Conservation (phyloP, 1,284 basidiomycete species). For the Cutaneotrichosporon sp. region DNA sequence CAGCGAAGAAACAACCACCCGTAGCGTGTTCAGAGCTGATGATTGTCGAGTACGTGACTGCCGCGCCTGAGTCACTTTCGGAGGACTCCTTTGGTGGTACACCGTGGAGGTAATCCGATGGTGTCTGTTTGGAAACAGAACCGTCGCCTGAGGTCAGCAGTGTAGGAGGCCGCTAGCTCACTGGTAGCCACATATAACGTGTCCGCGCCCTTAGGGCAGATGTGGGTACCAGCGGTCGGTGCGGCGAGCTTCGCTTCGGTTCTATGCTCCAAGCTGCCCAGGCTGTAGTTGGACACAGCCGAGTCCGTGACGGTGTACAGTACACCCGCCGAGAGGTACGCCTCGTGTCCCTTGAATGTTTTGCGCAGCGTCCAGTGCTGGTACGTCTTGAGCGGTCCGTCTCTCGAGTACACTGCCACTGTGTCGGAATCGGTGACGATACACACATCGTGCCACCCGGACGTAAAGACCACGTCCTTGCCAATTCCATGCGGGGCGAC, state of each 20-base stretch:
- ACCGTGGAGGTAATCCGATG: conserved; percentile 25
- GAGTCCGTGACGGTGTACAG: conserved; percentile 8
- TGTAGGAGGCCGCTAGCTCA: background rate
- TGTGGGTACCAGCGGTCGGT: conserved; percentile 9
- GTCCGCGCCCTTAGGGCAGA: conserved; percentile 23
- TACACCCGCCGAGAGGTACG: conserved; percentile 7
- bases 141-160: conserved; percentile 8
- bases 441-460: conserved; percentile 26
- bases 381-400: background rate
- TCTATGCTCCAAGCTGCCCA: conserved; percentile 13
- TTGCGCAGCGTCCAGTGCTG: conserved; percentile 13
- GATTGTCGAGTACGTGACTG: conserved; percentile 34
- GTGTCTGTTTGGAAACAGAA: conserved; percentile 19
- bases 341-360: conserved; percentile 9
- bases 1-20: conserved; percentile 30
- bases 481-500: background rate
- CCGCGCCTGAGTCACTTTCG: conserved; percentile 35
- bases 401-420: conserved; percentile 11
- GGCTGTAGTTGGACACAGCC: conserved; percentile 13
- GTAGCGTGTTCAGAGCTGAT: conserved; percentile 16
- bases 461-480: conserved; percentile 24
- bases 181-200: conserved; percentile 18
- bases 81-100: background rate
- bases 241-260: conserved; percentile 3
- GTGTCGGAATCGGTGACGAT: conserved; percentile 23